Conservation (phyloP, 2,329 filamentous ascomycete genomes). For the Monosporascus sp. region DNA sequence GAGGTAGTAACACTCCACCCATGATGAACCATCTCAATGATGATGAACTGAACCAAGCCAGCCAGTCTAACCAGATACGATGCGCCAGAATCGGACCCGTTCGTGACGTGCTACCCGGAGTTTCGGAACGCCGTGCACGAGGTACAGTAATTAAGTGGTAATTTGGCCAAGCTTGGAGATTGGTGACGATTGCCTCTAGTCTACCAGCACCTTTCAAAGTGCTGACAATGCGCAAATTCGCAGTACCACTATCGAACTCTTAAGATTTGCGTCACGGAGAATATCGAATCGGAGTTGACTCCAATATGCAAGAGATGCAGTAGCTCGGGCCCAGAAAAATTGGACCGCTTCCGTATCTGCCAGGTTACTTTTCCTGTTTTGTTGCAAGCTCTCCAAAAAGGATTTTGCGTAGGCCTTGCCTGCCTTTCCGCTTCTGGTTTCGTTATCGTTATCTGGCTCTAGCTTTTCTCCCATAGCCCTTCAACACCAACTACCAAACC, state of each 20-base stretch:
- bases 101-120: too few relatives aligned
- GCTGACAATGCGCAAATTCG: neutral
- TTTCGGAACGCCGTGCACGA: neutral
- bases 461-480: slow-evolving; percentile 3
- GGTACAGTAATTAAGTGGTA: too few relatives aligned
- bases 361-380: neutral
- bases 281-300: neutral
- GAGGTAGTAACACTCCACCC: too few relatives aligned
- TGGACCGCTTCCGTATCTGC: neutral
- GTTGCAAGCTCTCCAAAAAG: neutral
- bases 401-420: slow-evolving; percentile 1
- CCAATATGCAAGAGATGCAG: neutral
- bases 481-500: neutral
- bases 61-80: too few relatives aligned
- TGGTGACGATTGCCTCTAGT: too few relatives aligned
- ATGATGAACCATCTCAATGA: too few relatives aligned
- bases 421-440: slow-evolving; percentile 8
- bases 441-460: slow-evolving; percentile 11
- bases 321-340: neutral
- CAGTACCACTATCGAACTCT: neutral
- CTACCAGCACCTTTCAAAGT: neutral
- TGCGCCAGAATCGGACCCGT: too few relatives aligned
- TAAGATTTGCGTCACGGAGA: neutral
- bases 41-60: too few relatives aligned
- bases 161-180: too few relatives aligned